Conservation (phyloP, 2,329 filamentous ascomycete genomes). For the Fusarium ramigenum region DNA sequence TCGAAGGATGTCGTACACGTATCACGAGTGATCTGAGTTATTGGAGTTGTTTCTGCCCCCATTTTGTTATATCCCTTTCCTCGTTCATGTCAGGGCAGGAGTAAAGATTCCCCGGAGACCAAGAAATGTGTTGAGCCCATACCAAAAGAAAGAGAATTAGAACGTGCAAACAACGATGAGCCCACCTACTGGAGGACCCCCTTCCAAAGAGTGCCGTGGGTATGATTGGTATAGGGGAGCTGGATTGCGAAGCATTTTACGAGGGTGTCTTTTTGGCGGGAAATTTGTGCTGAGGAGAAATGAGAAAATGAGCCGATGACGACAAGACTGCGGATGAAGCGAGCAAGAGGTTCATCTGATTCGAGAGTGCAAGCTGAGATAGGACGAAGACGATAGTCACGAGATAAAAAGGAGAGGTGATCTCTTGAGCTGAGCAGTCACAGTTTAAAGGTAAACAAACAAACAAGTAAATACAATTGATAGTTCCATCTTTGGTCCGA, state of each 20-base stretch:
- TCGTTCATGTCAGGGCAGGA: conserved; percentile 41
- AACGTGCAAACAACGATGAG: conserved; percentile 45
- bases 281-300: not conserved
- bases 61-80: conserved; percentile 43
- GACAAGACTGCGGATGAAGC: conserved; percentile 3
- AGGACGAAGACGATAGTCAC: not conserved
- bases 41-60: conserved; percentile 38
- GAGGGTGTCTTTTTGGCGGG: not conserved
- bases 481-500: conserved; percentile 9
- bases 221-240: conserved; percentile 33
- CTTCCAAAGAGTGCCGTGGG: conserved; percentile 40
- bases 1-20: not conserved
- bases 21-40: conserved; percentile 32
- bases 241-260: conserved; percentile 2
- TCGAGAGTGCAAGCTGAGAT: conserved; percentile 4
- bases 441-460: conserved; percentile 22
- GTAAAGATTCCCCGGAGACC: conserved; percentile 43
- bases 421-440: conserved; percentile 6
- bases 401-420: not conserved
- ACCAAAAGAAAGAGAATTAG: conserved; percentile 44
- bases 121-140: conserved; percentile 41
- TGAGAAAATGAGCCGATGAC: not conserved
- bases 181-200: conserved; percentile 35
- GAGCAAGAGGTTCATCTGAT: not conserved
- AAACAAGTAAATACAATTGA: conserved; percentile 7